Conservation (phyloP, 2,329 filamentous ascomycete genomes). For the Xylaria polymorpha region DNA sequence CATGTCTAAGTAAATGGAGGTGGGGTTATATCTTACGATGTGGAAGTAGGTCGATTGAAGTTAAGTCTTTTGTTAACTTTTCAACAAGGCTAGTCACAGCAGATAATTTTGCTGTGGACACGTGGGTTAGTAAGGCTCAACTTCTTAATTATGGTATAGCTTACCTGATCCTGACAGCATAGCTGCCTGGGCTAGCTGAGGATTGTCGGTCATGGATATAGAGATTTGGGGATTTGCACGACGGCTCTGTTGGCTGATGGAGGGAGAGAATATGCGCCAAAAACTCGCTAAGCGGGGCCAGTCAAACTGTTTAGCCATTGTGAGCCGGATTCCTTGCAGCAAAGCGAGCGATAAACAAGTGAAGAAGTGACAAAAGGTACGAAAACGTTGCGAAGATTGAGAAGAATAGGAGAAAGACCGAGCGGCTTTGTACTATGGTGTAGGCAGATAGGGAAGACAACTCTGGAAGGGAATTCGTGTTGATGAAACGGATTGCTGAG, state of each 20-base stretch:
- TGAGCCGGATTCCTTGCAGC: conserved; percentile 33
- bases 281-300: conserved; percentile 24
- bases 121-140: conserved; percentile 30
- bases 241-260: conserved; percentile 22
- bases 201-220: conserved; percentile 40
- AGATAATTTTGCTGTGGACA: conserved; percentile 69
- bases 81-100: conserved; percentile 74
- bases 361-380: not conserved
- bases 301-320: conserved; percentile 38
- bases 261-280: conserved; percentile 39
- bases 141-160: conserved; percentile 39
- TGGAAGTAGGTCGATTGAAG: conserved; percentile 67
- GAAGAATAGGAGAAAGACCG: not conserved
- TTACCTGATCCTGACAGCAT: conserved; percentile 57
- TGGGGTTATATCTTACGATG: conserved; percentile 62
- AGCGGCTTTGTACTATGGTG: not conserved
- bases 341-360: not conserved
- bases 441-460: not conserved
- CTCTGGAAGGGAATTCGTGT: not conserved
- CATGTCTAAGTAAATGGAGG: conserved; percentile 12
- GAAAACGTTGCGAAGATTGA: not conserved
- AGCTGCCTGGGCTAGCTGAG: conserved; percentile 36
- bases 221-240: conserved; percentile 16
- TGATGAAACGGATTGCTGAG: not conserved
- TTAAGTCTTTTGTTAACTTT: conserved; percentile 71